These are phyloP conservation scores for Spatholobus suberectus DNA, from an alignment of 306 rosid genomes.

Conservation along the genomic window DNA sequence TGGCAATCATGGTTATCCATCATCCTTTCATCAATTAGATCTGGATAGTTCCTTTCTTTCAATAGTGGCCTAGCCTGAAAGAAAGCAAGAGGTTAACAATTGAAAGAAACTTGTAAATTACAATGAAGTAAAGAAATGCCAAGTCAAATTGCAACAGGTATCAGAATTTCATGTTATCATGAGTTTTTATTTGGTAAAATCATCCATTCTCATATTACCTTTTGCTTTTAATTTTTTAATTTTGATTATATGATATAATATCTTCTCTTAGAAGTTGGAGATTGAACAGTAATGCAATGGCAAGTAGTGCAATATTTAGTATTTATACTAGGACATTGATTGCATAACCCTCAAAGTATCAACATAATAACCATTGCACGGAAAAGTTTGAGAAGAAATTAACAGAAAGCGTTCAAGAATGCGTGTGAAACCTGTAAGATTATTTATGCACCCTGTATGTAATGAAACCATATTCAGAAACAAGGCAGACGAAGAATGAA, in stretches of 20 bases:
- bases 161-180: not conserved
- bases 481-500: not conserved
- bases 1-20: conserved; percentile 65
- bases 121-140: not conserved
- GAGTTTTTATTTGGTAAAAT: not conserved
- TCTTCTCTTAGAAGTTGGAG: not conserved
- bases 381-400: no score
- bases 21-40: conserved; percentile 66
- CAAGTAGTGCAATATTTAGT: no score
- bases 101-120: not conserved
- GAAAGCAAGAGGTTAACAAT: not conserved
- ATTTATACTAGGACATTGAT: no score
- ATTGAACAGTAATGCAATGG: not conserved
- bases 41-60: conserved; percentile 76
- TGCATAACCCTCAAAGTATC: no score
- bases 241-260: no score
- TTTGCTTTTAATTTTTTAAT: not conserved
- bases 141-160: not conserved
- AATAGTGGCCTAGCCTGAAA: conserved; percentile 80
- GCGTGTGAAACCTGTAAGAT: not conserved
- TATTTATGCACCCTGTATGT: not conserved
- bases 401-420: not conserved
- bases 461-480: not conserved
- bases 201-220: not conserved
- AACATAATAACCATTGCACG: no score